These are phyloP conservation scores for Cicer chorassanicum DNA, from an alignment of 306 rosid genomes.

Conservation along the genomic window DNA sequence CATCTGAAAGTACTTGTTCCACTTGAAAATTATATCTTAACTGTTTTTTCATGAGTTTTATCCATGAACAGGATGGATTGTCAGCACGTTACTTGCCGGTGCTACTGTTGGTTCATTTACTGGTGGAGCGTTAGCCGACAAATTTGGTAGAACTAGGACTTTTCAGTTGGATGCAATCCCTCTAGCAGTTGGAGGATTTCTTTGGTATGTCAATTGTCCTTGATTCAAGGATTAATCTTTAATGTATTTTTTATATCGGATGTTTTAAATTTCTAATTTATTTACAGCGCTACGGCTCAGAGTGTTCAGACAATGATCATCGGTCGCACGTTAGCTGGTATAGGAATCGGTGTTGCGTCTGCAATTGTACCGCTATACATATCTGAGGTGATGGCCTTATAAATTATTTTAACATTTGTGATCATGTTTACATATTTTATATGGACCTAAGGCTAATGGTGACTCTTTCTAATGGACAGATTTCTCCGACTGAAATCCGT, in stretches of 20 bases:
- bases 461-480: conserved; percentile 56
- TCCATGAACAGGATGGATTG: conserved; percentile 81
- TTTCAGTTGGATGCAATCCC: conserved; percentile 93
- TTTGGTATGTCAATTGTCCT: conserved; percentile 61
- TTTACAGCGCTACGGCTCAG: conserved; percentile 82
- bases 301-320: conserved; percentile 85
- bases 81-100: conserved; percentile 84
- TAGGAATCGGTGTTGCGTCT: conserved; percentile 91
- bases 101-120: conserved; percentile 91
- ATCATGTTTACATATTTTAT: conserved; percentile 17
- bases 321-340: conserved; percentile 88
- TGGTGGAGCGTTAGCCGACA: conserved; percentile 94
- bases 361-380: conserved; percentile 95
- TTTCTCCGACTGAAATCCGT: conserved; percentile 93
- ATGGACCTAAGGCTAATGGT: background rate
- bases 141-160: conserved; percentile 84
- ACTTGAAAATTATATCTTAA: conserved; percentile 9
- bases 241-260: conserved; percentile 20
- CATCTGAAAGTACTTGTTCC: conserved; percentile 1
- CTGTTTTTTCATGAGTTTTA: conserved; percentile 42
- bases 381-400: conserved; percentile 74
- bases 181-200: conserved; percentile 75
- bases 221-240: conserved; percentile 37
- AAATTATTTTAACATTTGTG: background rate
- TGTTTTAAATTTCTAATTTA: conserved; percentile 20